phyloP scores from a whole-genome alignment of 768 basidiomycete species.

The Nidula microcarpa region DNA sequence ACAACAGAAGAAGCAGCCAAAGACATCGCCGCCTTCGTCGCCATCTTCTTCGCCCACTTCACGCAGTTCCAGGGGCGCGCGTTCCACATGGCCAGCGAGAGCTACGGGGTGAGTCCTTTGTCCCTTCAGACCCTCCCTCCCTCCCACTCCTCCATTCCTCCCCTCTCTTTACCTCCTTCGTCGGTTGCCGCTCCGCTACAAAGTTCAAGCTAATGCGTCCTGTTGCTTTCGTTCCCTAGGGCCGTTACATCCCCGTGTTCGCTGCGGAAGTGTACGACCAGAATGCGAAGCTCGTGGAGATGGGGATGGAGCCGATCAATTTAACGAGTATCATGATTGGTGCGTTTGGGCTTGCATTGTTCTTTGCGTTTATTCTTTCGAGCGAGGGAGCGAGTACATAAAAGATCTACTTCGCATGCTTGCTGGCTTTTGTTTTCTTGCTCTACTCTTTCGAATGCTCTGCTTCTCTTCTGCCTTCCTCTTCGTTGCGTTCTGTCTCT shows the following conservation, averaged over 20 bases:
- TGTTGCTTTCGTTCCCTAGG: constrained; percentile 29
- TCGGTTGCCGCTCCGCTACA: neutral
- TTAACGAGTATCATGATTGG: constrained; percentile 74
- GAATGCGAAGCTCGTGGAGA: constrained; percentile 49
- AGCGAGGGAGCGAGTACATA: neutral
- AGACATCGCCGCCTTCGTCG: constrained; percentile 69
- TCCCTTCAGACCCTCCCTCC: neutral
- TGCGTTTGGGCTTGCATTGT: constrained; percentile 11
- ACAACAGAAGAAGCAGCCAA: constrained; percentile 66
- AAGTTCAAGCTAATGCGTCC: neutral
- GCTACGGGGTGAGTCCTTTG: constrained; percentile 56
- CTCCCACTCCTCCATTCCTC: too few relatives aligned
- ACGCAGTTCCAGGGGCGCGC: constrained; percentile 62
- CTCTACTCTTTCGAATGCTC: neutral
- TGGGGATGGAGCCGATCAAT: constrained; percentile 58
- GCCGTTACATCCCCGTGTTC: constrained; percentile 70
- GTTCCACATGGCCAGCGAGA: constrained; percentile 73
- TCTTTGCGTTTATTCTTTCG: neutral
- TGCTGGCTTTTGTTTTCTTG: neutral
- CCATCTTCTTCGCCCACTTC: constrained; percentile 76
- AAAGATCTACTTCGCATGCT: too few relatives aligned
- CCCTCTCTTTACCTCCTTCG: too few relatives aligned
- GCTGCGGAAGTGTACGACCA: constrained; percentile 77
- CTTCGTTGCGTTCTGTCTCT: neutral
- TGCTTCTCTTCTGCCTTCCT: neutral